Percentiles rank a stretch among this genome's conserved stretches.
phyloP scores from a whole-genome alignment of 129 eudicot species.

The Logfia minima region DNA sequence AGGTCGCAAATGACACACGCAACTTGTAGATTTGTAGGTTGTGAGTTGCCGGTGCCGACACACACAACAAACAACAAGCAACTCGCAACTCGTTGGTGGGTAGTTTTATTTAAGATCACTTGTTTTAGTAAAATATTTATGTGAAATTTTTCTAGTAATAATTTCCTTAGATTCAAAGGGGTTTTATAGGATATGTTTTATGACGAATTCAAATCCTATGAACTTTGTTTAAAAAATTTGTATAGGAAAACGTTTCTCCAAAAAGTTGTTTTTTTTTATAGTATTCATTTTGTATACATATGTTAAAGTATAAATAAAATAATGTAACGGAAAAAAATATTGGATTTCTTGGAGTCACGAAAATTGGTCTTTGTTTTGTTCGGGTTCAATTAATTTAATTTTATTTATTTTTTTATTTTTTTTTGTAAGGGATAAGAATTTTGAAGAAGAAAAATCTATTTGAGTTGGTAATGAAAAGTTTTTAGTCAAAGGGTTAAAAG shows the following conservation, averaged over 20 bases:
- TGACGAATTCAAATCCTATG: neutral
- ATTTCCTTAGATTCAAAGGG: too few relatives aligned
- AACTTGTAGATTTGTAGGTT: too few relatives aligned
- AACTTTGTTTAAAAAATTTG: neutral
- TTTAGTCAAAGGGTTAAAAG: slow-evolving; percentile 9
- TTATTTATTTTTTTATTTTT: too few relatives aligned
- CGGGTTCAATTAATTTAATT: neutral
- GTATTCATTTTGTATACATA: too few relatives aligned
- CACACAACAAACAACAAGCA: too few relatives aligned
- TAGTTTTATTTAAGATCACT: too few relatives aligned
- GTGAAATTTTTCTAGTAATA: too few relatives aligned
- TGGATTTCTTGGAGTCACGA: neutral
- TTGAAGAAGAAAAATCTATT: neutral
- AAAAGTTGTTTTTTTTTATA: neutral
- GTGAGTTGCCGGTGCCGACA: too few relatives aligned
- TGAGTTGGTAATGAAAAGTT: neutral
- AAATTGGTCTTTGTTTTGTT: neutral
- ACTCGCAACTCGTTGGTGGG: too few relatives aligned
- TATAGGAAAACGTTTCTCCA: neutral
- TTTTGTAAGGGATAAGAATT: neutral
- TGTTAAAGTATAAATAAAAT: neutral
- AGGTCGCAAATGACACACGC: too few relatives aligned
- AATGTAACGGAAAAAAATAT: neutral
- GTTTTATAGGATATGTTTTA: too few relatives aligned
- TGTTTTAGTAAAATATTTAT: too few relatives aligned